Percentiles rank a stretch among this genome's conserved stretches.
These are phyloP conservation scores for Venturia asperata DNA, from an alignment of 2,329 filamentous ascomycete genomes.

Conservation along the genomic window DNA sequence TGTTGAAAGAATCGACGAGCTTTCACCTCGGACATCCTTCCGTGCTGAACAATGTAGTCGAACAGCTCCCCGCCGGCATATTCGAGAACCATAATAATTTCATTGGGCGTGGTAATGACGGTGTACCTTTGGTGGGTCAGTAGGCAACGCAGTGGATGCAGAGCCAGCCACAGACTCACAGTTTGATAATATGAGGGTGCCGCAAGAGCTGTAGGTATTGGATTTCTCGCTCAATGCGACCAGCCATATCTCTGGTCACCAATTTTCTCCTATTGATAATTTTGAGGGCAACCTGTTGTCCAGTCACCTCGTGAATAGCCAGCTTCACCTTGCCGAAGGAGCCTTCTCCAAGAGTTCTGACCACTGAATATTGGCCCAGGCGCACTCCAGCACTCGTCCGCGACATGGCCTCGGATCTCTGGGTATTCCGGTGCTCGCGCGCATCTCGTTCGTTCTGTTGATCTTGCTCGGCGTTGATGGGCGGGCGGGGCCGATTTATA, in stretches of 20 bases:
- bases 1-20: conserved; percentile 99
- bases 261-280: conserved; percentile 96
- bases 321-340: conserved; percentile 99
- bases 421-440: conserved; percentile 5
- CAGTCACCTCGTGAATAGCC: conserved; percentile 83
- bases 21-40: conserved; percentile 81
- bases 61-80: conserved; percentile 93
- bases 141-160: background rate
- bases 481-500: conserved; percentile 21
- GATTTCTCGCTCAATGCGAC: conserved; percentile 93
- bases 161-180: conserved; percentile 51
- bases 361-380: conserved; percentile 83
- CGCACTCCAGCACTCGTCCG: conserved; percentile 54
- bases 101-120: conserved; percentile 86
- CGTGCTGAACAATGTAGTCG: conserved; percentile 94
- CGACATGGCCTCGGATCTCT: conserved; percentile 35
- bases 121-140: conserved; percentile 58
- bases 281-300: conserved; percentile 94
- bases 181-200: conserved; percentile 98
- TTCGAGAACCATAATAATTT: conserved; percentile 99
- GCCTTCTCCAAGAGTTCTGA: conserved; percentile 87
- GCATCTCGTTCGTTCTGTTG: conserved; percentile 10
- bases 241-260: conserved; percentile 95
- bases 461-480: conserved; percentile 26
- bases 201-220: conserved; percentile 92